phyloP scores from a whole-genome alignment of 2,329 filamentous ascomycete species.

The Diaporthe vexans region DNA sequence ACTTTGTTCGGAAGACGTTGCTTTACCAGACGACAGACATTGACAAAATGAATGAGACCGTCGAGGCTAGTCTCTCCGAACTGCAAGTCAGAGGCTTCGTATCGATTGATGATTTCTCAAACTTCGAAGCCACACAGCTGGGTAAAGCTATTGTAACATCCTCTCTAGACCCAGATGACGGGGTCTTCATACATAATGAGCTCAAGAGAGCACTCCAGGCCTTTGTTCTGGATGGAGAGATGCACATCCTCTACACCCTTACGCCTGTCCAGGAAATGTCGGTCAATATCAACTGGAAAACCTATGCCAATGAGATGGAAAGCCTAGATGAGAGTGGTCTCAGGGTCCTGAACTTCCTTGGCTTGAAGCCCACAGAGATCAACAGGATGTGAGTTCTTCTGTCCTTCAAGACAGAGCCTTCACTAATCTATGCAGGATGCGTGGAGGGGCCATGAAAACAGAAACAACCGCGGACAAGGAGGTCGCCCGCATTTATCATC shows the following conservation, averaged over 20 bases:
- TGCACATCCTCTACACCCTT: conserved; percentile 84
- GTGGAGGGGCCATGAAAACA: conserved; percentile 75
- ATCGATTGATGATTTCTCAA: conserved; percentile 60
- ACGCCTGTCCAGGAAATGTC: conserved; percentile 76
- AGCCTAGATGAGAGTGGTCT: conserved; percentile 78
- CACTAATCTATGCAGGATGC: conserved; percentile 64
- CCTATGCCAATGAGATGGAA: conserved; percentile 80
- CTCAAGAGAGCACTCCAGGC: conserved; percentile 75
- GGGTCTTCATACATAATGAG: conserved; percentile 79
- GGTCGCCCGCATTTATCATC: conserved; percentile 73
- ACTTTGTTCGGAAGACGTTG: conserved; percentile 78
- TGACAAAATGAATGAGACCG: conserved; percentile 64
- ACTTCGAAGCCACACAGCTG: conserved; percentile 73
- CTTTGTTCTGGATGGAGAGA: conserved; percentile 85
- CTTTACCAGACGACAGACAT: conserved; percentile 70
- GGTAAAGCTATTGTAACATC: conserved; percentile 81
- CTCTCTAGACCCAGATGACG: conserved; percentile 80
- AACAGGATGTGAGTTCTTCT: conserved; percentile 71
- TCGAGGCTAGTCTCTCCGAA: conserved; percentile 72
- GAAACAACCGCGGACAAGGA: conserved; percentile 72
- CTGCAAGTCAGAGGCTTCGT: conserved; percentile 70
- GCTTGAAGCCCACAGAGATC: conserved; percentile 76
- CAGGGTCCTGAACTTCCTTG: conserved; percentile 76
- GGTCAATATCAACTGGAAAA: conserved; percentile 76
- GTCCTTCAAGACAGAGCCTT: conserved; percentile 41